These are phyloP conservation scores for Pythium grandisporangium DNA, from an alignment of 352 stramenopile species.

Conservation along the genomic window DNA sequence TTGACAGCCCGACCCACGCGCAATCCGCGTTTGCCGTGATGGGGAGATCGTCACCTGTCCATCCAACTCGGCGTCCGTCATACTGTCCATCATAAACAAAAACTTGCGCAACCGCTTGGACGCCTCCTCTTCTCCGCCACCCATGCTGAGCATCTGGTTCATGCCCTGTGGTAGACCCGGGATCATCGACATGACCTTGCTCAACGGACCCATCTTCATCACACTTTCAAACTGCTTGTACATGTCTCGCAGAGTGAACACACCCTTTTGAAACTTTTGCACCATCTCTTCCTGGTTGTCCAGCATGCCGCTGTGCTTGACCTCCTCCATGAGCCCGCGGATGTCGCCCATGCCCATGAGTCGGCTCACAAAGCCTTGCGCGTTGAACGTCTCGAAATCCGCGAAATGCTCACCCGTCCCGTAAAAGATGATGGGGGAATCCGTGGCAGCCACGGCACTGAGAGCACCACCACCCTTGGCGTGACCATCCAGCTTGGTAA, in stretches of 20 bases:
- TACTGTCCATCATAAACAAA: slow-evolving; percentile 99
- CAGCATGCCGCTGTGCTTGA: slow-evolving; percentile 86
- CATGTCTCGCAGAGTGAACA: slow-evolving; percentile 98
- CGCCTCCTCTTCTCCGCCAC: slow-evolving; percentile 88
- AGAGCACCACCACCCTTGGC: slow-evolving; percentile 98
- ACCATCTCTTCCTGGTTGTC: slow-evolving; percentile 95
- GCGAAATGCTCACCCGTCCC: slow-evolving; percentile 97
- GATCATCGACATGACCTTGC: slow-evolving; percentile 99
- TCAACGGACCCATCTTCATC: slow-evolving; percentile 96
- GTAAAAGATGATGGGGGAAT: slow-evolving; percentile 98
- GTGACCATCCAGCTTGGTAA: slow-evolving; percentile 99
- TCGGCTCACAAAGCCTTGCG: slow-evolving; percentile 96
- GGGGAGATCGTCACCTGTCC: slow-evolving; percentile 64
- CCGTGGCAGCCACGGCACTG: slow-evolving; percentile 96
- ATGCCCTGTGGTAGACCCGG: slow-evolving; percentile 90
- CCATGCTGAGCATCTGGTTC: slow-evolving; percentile 87
- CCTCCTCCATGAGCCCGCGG: slow-evolving; percentile 92
- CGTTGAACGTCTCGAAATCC: slow-evolving; percentile 98
- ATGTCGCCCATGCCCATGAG: slow-evolving; percentile 98
- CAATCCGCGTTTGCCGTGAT: slow-evolving; percentile 81
- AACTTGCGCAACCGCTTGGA: slow-evolving; percentile 94
- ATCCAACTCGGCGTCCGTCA: slow-evolving; percentile 97
- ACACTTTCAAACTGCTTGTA: slow-evolving; percentile 98
- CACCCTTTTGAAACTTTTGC: slow-evolving; percentile 93
- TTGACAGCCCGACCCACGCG: slow-evolving; percentile 86